Base-by-base conservation (phyloP, 1,284 basidiomycete species). In the Violaceomyces palustris region DNA sequence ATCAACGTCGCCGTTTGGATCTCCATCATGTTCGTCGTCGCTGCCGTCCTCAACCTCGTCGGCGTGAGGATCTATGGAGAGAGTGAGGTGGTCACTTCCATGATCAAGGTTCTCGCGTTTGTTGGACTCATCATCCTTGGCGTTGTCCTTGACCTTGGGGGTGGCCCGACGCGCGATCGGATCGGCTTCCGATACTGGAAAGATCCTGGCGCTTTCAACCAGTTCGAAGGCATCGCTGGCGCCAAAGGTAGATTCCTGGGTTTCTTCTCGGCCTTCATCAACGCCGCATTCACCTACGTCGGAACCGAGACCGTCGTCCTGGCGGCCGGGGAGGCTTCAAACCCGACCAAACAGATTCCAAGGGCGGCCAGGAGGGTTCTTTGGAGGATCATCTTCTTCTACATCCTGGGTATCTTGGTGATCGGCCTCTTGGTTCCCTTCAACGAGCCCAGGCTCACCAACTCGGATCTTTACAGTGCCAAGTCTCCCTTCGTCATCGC, bases 291-390 rank as follows among this genome's bases (percentile, higher is more conserved):
- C 78, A 87, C 85, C 8, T 90, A 83, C 77, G 85, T 36, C 81
- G 82, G 35, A 30, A 89, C 87, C 9, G 89, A 92, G 72, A 85
- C 90, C 49, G 86, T 91, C 25, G 88, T 87, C 27, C 83, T 90
- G 72, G 79, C 87, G 44, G 88, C 87, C 22, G 75, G 82, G 21
- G 87, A 88, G 61, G 72, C 75, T 2, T 63, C 62, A 33, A 74
- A 75, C 59, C 77, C 77, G 6, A 61, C 72, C 7, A 58, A 55
- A 32, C 68, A 70, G 30, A 59, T 70, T 15, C 64, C 66, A 17
- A 55, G 54, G 27, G 67, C 64, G 5, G 54, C 66, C n/a, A 43
- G 50, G 17, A 33, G 56, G 9, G 62, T 69, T 7, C 50, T 64
- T 5, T 57, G 54, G 42, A 64, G 71, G 55, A 82, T 84, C 62